Percentiles rank a stretch among this genome's conserved stretches.
Conservation (phyloP, 345 rosid genomes). For the Brassica incana region DNA sequence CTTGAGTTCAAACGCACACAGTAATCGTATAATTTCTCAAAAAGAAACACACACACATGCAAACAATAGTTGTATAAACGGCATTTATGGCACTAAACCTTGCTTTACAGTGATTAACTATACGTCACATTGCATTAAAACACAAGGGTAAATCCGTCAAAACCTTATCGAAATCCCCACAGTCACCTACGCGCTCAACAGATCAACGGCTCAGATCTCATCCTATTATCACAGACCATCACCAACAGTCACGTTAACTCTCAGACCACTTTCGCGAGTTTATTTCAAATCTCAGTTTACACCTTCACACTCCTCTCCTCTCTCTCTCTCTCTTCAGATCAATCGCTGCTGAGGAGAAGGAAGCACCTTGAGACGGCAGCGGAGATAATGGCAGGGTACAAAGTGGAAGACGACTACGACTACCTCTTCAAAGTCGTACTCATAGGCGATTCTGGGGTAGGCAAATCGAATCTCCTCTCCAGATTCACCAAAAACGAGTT, state of each 20-base stretch:
- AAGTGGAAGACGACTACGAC: constrained; percentile 56
- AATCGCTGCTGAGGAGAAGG: constrained; percentile 14
- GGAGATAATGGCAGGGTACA: constrained; percentile 49
- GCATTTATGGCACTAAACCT: neutral
- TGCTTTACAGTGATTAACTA: neutral
- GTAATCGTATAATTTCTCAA: neutral
- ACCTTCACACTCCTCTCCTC: constrained; percentile 21
- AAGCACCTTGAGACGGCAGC: constrained; percentile 20
- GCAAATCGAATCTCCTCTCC: constrained; percentile 65
- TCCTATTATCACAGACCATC: constrained; percentile 11
- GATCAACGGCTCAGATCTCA: constrained; percentile 29
- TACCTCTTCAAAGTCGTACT: constrained; percentile 69
- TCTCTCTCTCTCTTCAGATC: constrained; percentile 32
- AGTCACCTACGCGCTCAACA: neutral
- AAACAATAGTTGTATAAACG: neutral
- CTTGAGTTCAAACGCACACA: neutral
- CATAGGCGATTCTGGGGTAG: constrained; percentile 73
- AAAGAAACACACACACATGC: neutral
- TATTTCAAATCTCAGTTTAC: constrained; percentile 43
- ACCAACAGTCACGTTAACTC: constrained; percentile 15
- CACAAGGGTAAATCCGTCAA: neutral
- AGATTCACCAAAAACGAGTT: constrained; percentile 74
- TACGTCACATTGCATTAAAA: neutral
- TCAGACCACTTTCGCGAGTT: constrained; percentile 9
- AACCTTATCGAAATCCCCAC: neutral